Evolutionary conservation across 129 eudicot genomes (phyloP).

Genomic region (Artemisia annua): DNA sequence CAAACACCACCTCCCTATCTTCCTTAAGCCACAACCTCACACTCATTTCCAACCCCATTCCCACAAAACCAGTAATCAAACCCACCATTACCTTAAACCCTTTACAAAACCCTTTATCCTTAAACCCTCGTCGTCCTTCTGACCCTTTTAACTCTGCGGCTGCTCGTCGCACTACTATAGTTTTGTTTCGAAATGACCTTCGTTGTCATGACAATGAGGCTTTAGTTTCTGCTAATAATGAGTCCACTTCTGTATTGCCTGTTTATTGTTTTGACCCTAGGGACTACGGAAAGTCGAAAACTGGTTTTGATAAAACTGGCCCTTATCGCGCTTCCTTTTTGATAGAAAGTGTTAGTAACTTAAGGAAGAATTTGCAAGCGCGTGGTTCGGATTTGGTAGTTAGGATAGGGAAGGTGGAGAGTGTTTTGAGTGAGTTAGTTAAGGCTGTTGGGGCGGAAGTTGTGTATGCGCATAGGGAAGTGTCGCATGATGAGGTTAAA

Average conservation of each 20-base stretch:
- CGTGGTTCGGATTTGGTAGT: conserved; percentile 86
- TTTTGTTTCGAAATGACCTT: conserved; percentile 92
- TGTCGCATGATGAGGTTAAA: conserved; percentile 81
- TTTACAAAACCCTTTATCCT: conserved; percentile 55
- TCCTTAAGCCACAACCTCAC: conserved; percentile 42
- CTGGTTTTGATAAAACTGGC: conserved; percentile 90
- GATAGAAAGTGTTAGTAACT: conserved; percentile 63
- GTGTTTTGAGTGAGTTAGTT: conserved; percentile 65
- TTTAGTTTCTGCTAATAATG: conserved; percentile 68
- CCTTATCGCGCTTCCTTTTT: conserved; percentile 77
- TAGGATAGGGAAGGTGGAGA: conserved; percentile 74
- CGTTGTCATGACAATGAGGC: conserved; percentile 78
- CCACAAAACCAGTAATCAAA: conserved; percentile 41
- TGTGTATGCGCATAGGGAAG: conserved; percentile 74
- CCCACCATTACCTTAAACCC: conserved; percentile 69
- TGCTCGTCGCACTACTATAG: conserved; percentile 62
- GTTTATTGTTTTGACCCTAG: conserved; percentile 90
- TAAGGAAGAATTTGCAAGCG: conserved; percentile 60
- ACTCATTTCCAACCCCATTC: conserved; percentile 36
- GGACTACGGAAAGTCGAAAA: conserved; percentile 78
- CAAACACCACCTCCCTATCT: conserved; percentile 5
- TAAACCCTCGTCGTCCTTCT: conserved; percentile 74
- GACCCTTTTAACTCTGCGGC: conserved; percentile 72
- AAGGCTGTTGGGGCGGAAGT: conserved; percentile 85
- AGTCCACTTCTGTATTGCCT: conserved; percentile 69